Evolutionary conservation across 805 yeast genomes (phyloP).

Genomic region (Yamadazyma endophytica): DNA sequence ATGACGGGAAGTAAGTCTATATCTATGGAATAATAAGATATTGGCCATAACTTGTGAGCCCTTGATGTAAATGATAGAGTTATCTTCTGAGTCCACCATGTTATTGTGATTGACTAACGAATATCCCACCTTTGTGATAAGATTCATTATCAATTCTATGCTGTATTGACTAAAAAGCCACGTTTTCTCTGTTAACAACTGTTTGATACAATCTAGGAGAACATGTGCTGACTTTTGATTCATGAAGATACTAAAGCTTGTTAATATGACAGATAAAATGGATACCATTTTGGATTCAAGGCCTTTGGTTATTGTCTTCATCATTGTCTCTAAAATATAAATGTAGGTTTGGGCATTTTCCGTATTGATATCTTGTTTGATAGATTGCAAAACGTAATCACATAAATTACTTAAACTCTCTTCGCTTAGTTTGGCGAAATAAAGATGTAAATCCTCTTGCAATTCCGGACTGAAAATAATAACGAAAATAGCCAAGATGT

Average conservation of each 20-base stretch:
- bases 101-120: constrained; percentile 2
- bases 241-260: no score
- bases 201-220: constrained; percentile 25
- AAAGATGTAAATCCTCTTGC: neutral
- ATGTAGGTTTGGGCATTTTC: constrained; percentile 12
- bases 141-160: constrained; percentile 50
- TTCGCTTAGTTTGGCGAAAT: neutral
- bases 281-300: constrained; percentile 3
- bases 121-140: constrained; percentile 24
- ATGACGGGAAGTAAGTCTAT: constrained; percentile 65
- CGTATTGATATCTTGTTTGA: constrained; percentile 8
- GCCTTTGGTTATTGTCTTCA: constrained; percentile 12
- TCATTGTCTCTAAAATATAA: constrained; percentile 17
- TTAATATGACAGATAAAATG: neutral
- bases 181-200: constrained; percentile 29
- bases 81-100: constrained; percentile 16
- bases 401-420: neutral
- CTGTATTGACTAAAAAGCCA: constrained; percentile 66
- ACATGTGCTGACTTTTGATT: neutral
- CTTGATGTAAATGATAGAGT: constrained; percentile 34
- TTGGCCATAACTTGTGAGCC: constrained; percentile 53
- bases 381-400: constrained; percentile 14
- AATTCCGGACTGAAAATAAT: no score
- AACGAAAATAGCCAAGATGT: constrained; percentile 1
- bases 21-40: constrained; percentile 64